Conservation (phyloP, 371 early-diverging fungal species). For the Saksenaea vasiformis region DNA sequence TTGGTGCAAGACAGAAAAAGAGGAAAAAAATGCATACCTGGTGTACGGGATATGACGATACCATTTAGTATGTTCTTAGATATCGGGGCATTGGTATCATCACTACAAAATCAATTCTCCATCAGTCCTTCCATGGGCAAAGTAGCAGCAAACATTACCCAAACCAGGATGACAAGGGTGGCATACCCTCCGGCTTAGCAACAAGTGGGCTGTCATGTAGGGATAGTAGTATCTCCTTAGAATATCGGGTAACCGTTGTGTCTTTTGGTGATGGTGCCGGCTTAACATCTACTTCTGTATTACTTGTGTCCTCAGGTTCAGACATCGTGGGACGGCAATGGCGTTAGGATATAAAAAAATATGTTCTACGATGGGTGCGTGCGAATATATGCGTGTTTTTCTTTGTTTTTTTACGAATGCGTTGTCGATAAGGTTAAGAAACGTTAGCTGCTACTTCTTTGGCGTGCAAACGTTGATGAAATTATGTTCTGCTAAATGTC, state of each 20-base stretch:
- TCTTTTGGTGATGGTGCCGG: slow-evolving; percentile 1
- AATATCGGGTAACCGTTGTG: slow-evolving; percentile 39
- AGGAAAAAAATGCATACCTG: slow-evolving; percentile 15
- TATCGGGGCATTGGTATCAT: slow-evolving; percentile 35
- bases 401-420: not conserved
- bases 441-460: no score
- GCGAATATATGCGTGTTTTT: not conserved
- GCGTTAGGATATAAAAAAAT: not conserved
- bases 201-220: slow-evolving; percentile 56
- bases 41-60: slow-evolving; percentile 32
- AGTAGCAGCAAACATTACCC: slow-evolving; percentile 30
- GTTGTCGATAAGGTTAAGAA: no score
- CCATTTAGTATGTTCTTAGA: slow-evolving; percentile 41
- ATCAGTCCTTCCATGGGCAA: not conserved
- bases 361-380: not conserved
- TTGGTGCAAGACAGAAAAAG: not conserved
- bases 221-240: slow-evolving; percentile 46
- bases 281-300: slow-evolving; percentile 3
- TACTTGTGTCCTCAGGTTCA: slow-evolving; percentile 16
- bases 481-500: no score
- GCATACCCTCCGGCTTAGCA: slow-evolving; percentile 47
- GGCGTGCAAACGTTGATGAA: no score
- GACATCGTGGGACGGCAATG: slow-evolving; percentile 14
- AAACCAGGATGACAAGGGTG: slow-evolving; percentile 51
- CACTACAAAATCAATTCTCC: slow-evolving; percentile 19